phyloP scores from a whole-genome alignment of 441 rosid species.

The Corymbia calophylla region DNA sequence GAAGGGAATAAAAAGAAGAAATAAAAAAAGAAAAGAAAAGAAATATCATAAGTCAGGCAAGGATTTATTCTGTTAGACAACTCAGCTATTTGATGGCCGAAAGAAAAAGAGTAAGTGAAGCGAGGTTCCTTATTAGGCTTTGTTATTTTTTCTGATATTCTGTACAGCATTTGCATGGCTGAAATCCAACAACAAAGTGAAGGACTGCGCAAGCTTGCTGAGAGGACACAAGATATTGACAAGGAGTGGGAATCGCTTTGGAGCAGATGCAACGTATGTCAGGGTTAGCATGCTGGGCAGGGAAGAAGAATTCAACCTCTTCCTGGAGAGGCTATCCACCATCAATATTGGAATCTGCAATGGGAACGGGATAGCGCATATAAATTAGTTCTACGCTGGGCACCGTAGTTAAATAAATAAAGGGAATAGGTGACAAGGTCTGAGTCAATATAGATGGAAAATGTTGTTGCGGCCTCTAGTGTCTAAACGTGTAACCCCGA shows the following conservation, averaged over 20 bases:
- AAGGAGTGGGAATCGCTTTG: constrained; percentile 60
- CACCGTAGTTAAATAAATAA: background rate
- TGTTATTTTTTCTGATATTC: background rate
- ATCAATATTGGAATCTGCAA: constrained; percentile 7
- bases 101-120: background rate
- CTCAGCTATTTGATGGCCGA: background rate
- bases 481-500: background rate
- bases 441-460: background rate
- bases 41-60: background rate
- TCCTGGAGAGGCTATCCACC: constrained; percentile 58
- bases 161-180: constrained; percentile 77
- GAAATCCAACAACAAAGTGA: constrained; percentile 38
- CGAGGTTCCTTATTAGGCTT: background rate
- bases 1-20: too few species aligned
- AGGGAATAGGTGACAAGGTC: background rate
- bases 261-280: constrained; percentile 31
- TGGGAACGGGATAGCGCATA: background rate
- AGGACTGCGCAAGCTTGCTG: constrained; percentile 34
- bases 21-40: background rate
- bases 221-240: constrained; percentile 36
- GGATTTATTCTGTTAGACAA: background rate
- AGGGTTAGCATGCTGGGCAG: constrained; percentile 67
- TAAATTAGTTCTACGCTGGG: background rate
- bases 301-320: constrained; percentile 42
- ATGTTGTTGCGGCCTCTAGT: background rate